A percentile compares a stretch with the other conserved stretches of the same genome.
Evolutionary conservation across 169 alveolate species (phyloP).

Genomic region (Cryptosporidium ubiquitum): DNA sequence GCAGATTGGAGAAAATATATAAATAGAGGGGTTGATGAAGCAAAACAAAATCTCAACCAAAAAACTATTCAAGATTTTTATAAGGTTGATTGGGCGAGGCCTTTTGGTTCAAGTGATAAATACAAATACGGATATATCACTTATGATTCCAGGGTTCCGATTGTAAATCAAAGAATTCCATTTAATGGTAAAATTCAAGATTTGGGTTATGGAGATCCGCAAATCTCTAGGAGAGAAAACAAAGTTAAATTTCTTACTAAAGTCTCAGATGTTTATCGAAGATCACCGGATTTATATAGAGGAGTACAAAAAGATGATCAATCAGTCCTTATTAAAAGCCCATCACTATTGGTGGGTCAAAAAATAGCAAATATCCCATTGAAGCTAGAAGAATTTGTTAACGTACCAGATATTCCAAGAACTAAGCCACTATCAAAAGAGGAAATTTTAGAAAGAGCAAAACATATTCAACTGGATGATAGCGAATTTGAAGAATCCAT

Average conservation of each 20-base stretch:
- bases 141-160: neutral
- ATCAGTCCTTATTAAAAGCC: neutral
- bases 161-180: slow-evolving; percentile 8
- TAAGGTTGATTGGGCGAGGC: neutral
- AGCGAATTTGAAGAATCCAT: slow-evolving; percentile 13
- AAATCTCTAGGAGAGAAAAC: neutral
- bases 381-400: neutral
- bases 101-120: neutral
- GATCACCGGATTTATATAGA: neutral
- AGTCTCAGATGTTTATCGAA: neutral
- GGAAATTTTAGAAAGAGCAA: slow-evolving; percentile 38
- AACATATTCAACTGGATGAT: slow-evolving; percentile 28
- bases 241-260: neutral
- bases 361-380: slow-evolving; percentile 4
- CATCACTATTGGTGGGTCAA: neutral
- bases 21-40: neutral
- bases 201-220: neutral
- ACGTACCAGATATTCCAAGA: slow-evolving; percentile 31
- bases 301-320: neutral
- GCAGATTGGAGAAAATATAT: slow-evolving; percentile 70
- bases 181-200: neutral
- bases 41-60: neutral
- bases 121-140: slow-evolving; percentile 4
- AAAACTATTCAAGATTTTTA: slow-evolving; percentile 20
- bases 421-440: slow-evolving; percentile 16